A percentile compares a stretch with the other conserved stretches of the same genome.
phyloP scores from a whole-genome alignment of 345 rosid genomes.

The Lumnitzera racemosa region DNA sequence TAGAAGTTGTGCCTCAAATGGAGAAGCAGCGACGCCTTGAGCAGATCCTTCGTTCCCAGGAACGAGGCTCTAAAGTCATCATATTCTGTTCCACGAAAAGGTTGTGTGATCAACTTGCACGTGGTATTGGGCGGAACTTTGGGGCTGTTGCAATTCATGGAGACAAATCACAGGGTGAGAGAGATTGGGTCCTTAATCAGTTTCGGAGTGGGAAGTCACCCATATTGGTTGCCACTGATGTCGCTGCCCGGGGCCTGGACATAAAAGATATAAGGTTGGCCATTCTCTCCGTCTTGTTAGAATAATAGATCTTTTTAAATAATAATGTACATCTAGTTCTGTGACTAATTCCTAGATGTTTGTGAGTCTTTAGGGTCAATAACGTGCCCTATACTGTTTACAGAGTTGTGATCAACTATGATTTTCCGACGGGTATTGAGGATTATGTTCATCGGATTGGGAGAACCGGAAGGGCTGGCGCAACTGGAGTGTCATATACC shows the following conservation, averaged over 20 bases:
- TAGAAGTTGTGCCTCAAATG: constrained; percentile 87
- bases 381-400: constrained; percentile 5
- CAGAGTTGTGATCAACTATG: constrained; percentile 93
- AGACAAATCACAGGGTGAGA: constrained; percentile 92
- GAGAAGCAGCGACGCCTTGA: constrained; percentile 90
- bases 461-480: constrained; percentile 98
- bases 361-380: background rate
- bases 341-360: background rate
- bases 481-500: constrained; percentile 87
- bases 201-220: constrained; percentile 76
- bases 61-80: constrained; percentile 82
- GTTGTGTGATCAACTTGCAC: constrained; percentile 88
- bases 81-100: constrained; percentile 89
- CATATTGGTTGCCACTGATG: constrained; percentile 93
- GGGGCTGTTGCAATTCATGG: constrained; percentile 92
- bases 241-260: constrained; percentile 97
- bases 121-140: constrained; percentile 71
- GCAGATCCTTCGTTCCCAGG: constrained; percentile 87
- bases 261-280: constrained; percentile 79
- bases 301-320: background rate
- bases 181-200: constrained; percentile 93
- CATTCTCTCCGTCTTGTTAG: background rate
- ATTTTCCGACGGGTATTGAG: constrained; percentile 91
- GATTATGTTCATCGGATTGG: constrained; percentile 99
- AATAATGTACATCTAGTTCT: background rate